Percentiles rank a stretch among this genome's conserved stretches.
These are phyloP conservation scores for Colletotrichum limetticola DNA, from an alignment of 2,329 filamentous ascomycete species.

Conservation along the genomic window DNA sequence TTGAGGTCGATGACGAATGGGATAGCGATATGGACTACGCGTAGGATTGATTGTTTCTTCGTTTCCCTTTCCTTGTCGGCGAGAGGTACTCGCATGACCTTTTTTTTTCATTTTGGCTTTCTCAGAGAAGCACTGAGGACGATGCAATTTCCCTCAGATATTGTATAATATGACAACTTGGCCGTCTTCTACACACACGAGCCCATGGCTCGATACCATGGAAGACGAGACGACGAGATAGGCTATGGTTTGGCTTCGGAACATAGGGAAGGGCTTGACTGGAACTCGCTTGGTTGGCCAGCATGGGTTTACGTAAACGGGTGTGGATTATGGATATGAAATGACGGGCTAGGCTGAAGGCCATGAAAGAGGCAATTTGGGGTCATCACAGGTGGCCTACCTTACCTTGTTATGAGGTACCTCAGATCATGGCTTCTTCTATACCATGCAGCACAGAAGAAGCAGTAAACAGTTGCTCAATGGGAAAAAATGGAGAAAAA, in stretches of 20 bases:
- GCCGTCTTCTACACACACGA: background rate
- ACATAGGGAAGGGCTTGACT: slow-evolving; percentile 1
- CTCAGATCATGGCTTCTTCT: background rate
- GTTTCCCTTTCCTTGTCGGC: too few relatives aligned
- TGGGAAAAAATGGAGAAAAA: background rate
- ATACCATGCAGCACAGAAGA: background rate
- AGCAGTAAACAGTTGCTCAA: background rate
- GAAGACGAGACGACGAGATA: background rate
- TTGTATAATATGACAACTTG: background rate
- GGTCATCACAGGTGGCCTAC: background rate
- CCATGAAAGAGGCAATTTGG: background rate
- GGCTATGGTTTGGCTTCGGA: background rate
- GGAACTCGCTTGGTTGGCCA: slow-evolving; percentile 7
- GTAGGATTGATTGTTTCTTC: slow-evolving; percentile 39
- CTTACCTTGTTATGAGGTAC: too few relatives aligned
- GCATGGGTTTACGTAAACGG: background rate
- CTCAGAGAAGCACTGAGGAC: background rate
- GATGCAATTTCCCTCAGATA: background rate
- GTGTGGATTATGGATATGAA: background rate
- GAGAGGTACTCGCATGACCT: background rate
- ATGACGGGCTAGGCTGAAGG: background rate
- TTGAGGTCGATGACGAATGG: slow-evolving; percentile 68
- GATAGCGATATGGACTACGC: slow-evolving; percentile 66
- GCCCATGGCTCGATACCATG: background rate
- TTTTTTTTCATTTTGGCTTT: background rate